Conservation (phyloP, 148 eudicot genomes). For the Mesembryanthemum crystallinum region DNA sequence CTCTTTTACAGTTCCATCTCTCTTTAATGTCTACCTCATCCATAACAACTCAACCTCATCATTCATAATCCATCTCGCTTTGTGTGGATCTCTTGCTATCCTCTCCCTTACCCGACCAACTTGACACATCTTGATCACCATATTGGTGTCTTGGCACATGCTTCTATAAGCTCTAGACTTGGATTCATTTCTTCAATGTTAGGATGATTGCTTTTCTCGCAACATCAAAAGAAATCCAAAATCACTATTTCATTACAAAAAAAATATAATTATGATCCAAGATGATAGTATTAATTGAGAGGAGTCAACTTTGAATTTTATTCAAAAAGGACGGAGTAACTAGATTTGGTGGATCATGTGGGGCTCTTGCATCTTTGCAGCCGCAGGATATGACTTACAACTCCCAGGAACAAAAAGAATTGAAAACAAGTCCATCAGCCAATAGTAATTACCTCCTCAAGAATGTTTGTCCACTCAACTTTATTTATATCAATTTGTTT, state of each 20-base stretch:
- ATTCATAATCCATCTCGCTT: no score
- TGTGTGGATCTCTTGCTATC: no score
- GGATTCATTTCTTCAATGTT: not conserved
- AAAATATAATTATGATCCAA: no score
- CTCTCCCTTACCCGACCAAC: no score
- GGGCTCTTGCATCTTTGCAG: not conserved
- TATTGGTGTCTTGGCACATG: not conserved
- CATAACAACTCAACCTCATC: no score
- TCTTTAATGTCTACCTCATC: no score
- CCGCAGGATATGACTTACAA: not conserved
- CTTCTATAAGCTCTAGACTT: not conserved
- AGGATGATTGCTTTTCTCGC: not conserved
- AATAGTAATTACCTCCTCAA: conserved; percentile 48
- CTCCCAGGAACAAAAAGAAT: not conserved
- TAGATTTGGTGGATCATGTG: not conserved
- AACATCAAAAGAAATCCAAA: not conserved
- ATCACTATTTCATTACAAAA: no score
- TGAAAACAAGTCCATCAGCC: conserved; percentile 6
- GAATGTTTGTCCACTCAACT: conserved; percentile 30
- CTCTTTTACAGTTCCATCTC: no score
- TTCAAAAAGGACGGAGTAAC: not conserved
- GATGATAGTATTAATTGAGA: no score
- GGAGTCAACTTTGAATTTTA: not conserved
- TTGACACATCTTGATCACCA: no score
- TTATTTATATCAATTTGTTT: conserved; percentile 17